Base-by-base conservation (phyloP, 805 yeast species). In the Wickerhamomyces subpelliculosus region DNA sequence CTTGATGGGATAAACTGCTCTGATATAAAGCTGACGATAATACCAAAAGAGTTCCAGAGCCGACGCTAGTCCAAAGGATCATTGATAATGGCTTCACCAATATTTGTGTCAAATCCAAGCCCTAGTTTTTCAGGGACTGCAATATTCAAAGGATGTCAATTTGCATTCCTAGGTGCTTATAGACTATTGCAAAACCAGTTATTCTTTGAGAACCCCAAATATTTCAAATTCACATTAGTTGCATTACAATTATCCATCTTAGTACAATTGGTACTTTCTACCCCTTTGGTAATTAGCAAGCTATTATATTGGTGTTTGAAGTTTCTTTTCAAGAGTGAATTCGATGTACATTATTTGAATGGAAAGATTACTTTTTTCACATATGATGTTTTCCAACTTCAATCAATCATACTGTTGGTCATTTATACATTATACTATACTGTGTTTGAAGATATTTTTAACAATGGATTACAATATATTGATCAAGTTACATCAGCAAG, bases 1-100 rank as follows among this genome's bases (percentile, higher is more conserved):
- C n/a, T n/a, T n/a, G n/a, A n/a, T n/a, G n/a, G n/a, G n/a, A n/a
- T n/a, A n/a, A n/a, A n/a, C n/a, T n/a, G n/a, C n/a, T n/a, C n/a
- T n/a, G n/a, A n/a, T n/a, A n/a, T n/a, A n/a, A n/a, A n/a, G n/a
- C n/a, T n/a, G n/a, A n/a, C n/a, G n/a, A n/a, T n/a, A n/a, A n/a
- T n/a, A n/a, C n/a, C n/a, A n/a, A n/a, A n/a, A n/a, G n/a, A n/a
- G n/a, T n/a, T n/a, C n/a, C n/a, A n/a, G n/a, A n/a, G n/a, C n/a
- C n/a, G n/a, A n/a, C n/a, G n/a, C n/a, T n/a, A n/a, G n/a, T n/a
- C n/a, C n/a, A n/a, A n/a, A n/a, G n/a, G n/a, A 24, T 24, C 26
- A 13, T 13, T 3, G 14, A 21, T 8, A n/a, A 47, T 47, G 52
- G 48, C 49, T 2, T 48, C 52, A 14, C 52, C 52, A 4, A 40